phyloP scores from a whole-genome alignment of 768 basidiomycete species.

The Psilocybe sp. region DNA sequence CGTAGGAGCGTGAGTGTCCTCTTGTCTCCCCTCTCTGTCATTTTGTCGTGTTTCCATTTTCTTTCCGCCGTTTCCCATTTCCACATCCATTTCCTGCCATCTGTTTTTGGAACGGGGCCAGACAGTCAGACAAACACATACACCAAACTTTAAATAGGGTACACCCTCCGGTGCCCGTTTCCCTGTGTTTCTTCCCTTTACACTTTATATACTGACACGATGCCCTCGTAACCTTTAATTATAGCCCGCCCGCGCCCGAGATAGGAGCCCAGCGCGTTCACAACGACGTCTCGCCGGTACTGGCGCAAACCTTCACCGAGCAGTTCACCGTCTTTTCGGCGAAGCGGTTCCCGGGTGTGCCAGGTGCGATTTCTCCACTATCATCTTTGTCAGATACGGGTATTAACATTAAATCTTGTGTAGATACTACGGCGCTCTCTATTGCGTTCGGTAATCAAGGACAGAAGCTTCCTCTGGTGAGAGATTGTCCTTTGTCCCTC shows the following conservation, averaged over 20 bases:
- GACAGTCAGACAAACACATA: too few species aligned
- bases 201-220: too few species aligned
- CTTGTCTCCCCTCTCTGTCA: slow-evolving; percentile 7
- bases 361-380: slow-evolving; percentile 48
- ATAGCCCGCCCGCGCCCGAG: slow-evolving; percentile 72
- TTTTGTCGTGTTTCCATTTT: slow-evolving; percentile 10
- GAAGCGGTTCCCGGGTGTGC: slow-evolving; percentile 93
- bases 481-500: slow-evolving; percentile 21
- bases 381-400: slow-evolving; percentile 11
- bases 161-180: too few species aligned
- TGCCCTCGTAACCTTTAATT: not conserved
- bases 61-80: not conserved
- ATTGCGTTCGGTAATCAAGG: slow-evolving; percentile 89
- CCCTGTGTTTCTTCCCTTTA: too few species aligned
- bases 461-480: slow-evolving; percentile 82
- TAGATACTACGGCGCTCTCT: slow-evolving; percentile 86
- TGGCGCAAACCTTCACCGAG: slow-evolving; percentile 82
- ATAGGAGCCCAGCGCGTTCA: slow-evolving; percentile 63
- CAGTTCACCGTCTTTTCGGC: slow-evolving; percentile 87
- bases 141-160: too few species aligned
- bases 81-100: too few species aligned
- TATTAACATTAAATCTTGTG: slow-evolving; percentile 6
- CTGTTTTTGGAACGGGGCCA: too few species aligned
- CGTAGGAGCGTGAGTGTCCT: slow-evolving; percentile 76
- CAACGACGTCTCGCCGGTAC: slow-evolving; percentile 67